A percentile compares a stretch with the other conserved stretches of the same genome.
Evolutionary conservation across 1,284 basidiomycete genomes (phyloP).

Genomic region (Coniferiporia weirii): DNA sequence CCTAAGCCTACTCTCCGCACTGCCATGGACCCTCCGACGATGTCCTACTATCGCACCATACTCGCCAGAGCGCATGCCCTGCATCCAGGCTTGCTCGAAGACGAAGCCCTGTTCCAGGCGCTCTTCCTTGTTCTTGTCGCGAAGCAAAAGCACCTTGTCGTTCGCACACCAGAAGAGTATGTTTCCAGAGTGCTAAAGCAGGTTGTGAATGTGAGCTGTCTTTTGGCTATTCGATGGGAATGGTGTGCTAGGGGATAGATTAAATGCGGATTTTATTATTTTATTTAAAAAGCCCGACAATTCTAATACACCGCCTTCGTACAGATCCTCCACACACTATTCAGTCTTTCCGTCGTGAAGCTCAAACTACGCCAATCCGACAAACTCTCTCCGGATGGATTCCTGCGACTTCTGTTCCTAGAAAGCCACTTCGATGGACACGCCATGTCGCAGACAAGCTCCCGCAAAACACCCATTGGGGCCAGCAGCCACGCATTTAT

Average conservation of each 20-base stretch:
- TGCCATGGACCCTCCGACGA: neutral
- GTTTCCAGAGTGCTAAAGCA: conserved; percentile 50
- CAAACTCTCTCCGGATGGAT: conserved; percentile 29
- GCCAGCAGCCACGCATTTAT: conserved; percentile 3
- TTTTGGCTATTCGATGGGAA: neutral
- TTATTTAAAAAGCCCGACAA: neutral
- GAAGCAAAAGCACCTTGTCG: conserved; percentile 53
- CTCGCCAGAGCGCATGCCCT: conserved; percentile 40
- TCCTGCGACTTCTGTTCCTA: conserved; percentile 53
- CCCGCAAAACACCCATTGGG: conserved; percentile 11
- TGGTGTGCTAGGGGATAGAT: conserved; percentile 5
- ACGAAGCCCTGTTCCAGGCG: conserved; percentile 54
- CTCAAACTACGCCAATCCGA: conserved; percentile 39
- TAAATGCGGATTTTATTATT: conserved; percentile 1
- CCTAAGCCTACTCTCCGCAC: neutral
- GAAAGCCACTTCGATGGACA: conserved; percentile 10
- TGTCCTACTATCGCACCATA: conserved; percentile 48
- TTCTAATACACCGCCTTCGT: conserved; percentile 2
- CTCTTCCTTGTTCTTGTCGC: conserved; percentile 60
- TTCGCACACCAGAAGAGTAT: conserved; percentile 59
- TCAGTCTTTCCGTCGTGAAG: conserved; percentile 54
- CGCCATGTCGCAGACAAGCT: conserved; percentile 10
- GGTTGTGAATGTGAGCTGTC: conserved; percentile 46
- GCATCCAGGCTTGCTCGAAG: conserved; percentile 38
- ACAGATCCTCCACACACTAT: conserved; percentile 54